Conservation (phyloP, 2,329 filamentous ascomycete genomes). For the Botrytis paeoniae region DNA sequence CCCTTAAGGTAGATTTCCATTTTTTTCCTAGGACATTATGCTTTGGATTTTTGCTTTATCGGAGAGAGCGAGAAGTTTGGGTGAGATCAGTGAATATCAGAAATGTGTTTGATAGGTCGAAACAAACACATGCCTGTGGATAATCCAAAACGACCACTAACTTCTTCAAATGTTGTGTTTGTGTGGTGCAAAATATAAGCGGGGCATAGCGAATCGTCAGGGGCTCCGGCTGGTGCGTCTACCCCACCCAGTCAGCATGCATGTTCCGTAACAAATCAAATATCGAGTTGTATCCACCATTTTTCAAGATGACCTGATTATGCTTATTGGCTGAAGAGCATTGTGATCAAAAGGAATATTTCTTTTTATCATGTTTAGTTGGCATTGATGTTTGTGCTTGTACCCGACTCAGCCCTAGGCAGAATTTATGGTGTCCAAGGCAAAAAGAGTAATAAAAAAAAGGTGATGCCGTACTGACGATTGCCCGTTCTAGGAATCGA, state of each 20-base stretch:
- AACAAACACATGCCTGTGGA: not conserved
- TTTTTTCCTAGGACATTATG: not conserved
- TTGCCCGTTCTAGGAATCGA: constrained; percentile 13
- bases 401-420: not conserved
- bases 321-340: not conserved
- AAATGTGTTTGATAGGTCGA: not conserved
- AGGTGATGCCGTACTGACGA: fast-evolving
- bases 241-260: not conserved
- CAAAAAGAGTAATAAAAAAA: not conserved
- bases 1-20: not conserved
- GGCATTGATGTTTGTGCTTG: not conserved
- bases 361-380: not conserved
- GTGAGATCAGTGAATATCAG: not conserved
- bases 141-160: not conserved
- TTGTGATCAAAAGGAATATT: not conserved
- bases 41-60: not conserved
- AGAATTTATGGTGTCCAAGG: not conserved
- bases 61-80: not conserved
- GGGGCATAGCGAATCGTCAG: not conserved
- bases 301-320: not conserved
- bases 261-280: not conserved
- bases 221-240: not conserved
- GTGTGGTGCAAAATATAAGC: not conserved
- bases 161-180: not conserved
- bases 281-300: not conserved